Base-by-base conservation (phyloP, 2,329 filamentous ascomycete species). In the Pseudogymnoascus sp. region DNA sequence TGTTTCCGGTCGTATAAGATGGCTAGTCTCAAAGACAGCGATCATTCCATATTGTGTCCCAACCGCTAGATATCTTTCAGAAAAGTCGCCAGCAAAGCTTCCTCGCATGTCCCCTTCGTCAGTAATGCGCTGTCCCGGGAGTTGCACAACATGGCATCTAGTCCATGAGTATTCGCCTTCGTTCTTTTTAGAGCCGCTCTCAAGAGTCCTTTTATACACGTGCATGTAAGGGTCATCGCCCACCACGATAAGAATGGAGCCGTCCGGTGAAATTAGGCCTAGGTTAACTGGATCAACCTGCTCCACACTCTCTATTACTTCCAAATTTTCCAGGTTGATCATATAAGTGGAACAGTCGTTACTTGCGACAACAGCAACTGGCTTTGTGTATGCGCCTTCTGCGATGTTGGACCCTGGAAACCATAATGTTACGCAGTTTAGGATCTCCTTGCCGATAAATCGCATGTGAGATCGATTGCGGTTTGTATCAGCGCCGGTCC, bases 201-300 rank as follows among this genome's bases (percentile, higher is more conserved):
- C 68, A 16, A 21, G 33, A 42, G 64, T 68, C 66, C 87, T 80
- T 67, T 84, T 79, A 74, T 96, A 95, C 67, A 97, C 86, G 74
- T 95, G 97, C 19, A 93, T 85, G 67, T 86, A 90, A 0, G 91
- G 88, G 70, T 93, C 89, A 72, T 99, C 95, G 42, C 93, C 90
- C 47, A 97, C 90, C 1, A 92, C 90, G 5, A 93, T 82, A 19
- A 97, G 80, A 10, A 93, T 77, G 19, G 82, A 83, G 0, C 93
- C 93, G 72, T 97, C 89, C 0, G 93, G 95, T 6, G 93, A 97
- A 61, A 99, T 87, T n/a, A 93, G 85, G 35, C 93, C 91, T 71
- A 96, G 91, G 71, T 99, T 99, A 78, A 97, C 93, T 67, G 87
- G 89, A 72, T 93, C 89, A 4, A 90, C 88, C 67, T 96, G 88